Evolutionary conservation across 148 eudicot species (phyloP).

Genomic region (Amaranthus cruentus): DNA sequence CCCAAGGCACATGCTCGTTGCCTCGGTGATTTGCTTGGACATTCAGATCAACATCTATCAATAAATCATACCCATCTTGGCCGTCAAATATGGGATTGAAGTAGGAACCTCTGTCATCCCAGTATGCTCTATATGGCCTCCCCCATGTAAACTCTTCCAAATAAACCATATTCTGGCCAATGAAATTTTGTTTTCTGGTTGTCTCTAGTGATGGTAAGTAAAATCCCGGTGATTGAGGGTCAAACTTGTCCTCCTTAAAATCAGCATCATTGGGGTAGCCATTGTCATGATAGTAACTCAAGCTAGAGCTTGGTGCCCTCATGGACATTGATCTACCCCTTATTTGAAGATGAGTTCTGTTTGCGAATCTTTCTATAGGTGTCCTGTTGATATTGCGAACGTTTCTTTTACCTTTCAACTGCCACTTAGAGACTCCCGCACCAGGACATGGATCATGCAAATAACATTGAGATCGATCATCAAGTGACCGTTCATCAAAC

Average conservation of each 20-base stretch:
- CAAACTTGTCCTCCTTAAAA: slow-evolving; percentile 38
- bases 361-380: slow-evolving; percentile 31
- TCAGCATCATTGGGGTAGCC: slow-evolving; percentile 35
- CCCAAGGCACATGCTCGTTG: slow-evolving; percentile 84
- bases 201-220: slow-evolving; percentile 30
- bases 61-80: slow-evolving; percentile 41
- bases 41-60: slow-evolving; percentile 76
- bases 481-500: slow-evolving; percentile 39
- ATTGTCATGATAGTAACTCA: slow-evolving; percentile 42
- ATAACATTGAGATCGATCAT: slow-evolving; percentile 39
- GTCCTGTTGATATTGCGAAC: slow-evolving; percentile 52
- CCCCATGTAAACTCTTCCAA: slow-evolving; percentile 64
- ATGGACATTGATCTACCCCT: slow-evolving; percentile 31
- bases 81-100: slow-evolving; percentile 42
- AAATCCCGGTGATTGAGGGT: slow-evolving; percentile 28
- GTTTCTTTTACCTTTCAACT: slow-evolving; percentile 82
- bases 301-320: slow-evolving; percentile 20
- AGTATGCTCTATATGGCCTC: slow-evolving; percentile 46
- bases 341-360: slow-evolving; percentile 33
- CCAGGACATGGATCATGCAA: slow-evolving; percentile 32
- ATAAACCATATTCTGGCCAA: slow-evolving; percentile 26
- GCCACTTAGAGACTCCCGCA: slow-evolving; percentile 71
- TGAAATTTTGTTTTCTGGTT: slow-evolving; percentile 35
- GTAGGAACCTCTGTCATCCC: slow-evolving; percentile 49
- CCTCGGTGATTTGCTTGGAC: slow-evolving; percentile 76